A percentile compares a stretch with the other conserved stretches of the same genome.
These are phyloP conservation scores for Ascochyta fabae DNA, from an alignment of 2,329 filamentous ascomycete species.

Conservation along the genomic window DNA sequence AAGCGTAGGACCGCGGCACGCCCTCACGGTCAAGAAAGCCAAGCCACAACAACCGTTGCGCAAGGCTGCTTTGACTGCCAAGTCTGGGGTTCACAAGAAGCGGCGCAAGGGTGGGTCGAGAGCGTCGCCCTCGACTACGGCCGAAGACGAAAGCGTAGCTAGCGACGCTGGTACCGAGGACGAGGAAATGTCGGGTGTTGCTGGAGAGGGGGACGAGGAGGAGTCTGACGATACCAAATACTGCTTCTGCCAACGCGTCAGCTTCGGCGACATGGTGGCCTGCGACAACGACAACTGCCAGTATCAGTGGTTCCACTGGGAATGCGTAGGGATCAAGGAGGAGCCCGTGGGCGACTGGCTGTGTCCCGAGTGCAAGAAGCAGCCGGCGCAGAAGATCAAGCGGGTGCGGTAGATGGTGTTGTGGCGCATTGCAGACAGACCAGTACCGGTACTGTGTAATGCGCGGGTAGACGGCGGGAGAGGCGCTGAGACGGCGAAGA, in stretches of 20 bases:
- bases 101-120: conserved; percentile 46
- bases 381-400: conserved; percentile 51
- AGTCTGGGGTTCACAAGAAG: conserved; percentile 47
- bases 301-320: conserved; percentile 90
- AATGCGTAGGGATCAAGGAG: conserved; percentile 58
- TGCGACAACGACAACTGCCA: conserved; percentile 84
- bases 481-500: too few relatives aligned
- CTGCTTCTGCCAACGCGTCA: conserved; percentile 82
- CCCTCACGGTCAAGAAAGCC: conserved; percentile 59
- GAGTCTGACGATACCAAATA: conserved; percentile 79
- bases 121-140: conserved; percentile 52
- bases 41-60: conserved; percentile 59
- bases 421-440: conserved; percentile 6
- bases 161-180: conserved; percentile 52
- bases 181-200: conserved; percentile 61
- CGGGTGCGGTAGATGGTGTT: conserved; percentile 37
- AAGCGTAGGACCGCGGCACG: conserved; percentile 62
- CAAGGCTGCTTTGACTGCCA: conserved; percentile 45
- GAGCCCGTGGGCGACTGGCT: conserved; percentile 60
- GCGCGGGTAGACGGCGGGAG: too few relatives aligned
- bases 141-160: conserved; percentile 61
- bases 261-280: conserved; percentile 87
- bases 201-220: conserved; percentile 60
- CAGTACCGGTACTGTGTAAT: too few relatives aligned
- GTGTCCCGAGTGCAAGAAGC: conserved; percentile 52